A percentile compares a stretch with the other conserved stretches of the same genome.
phyloP scores from a whole-genome alignment of 305 asterid genomes.

The Andrographis paniculata region DNA sequence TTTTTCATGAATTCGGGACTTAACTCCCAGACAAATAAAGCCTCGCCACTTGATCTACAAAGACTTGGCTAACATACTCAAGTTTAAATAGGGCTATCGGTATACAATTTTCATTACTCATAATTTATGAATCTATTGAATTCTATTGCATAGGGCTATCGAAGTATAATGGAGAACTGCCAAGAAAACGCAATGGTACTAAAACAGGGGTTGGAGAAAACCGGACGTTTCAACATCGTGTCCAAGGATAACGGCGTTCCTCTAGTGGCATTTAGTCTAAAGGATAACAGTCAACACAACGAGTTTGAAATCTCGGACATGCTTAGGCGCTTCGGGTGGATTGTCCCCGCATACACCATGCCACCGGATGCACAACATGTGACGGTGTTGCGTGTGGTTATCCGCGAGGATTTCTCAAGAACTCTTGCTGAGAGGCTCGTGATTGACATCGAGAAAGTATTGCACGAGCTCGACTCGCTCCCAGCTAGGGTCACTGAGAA shows the following conservation, averaged over 20 bases:
- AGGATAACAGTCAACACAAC: not conserved
- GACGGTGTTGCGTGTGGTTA: not conserved
- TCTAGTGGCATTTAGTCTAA: not conserved
- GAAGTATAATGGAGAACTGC: not conserved
- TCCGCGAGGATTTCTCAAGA: not conserved
- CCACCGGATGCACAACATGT: not conserved
- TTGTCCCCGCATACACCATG: not conserved
- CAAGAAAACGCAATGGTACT: not conserved
- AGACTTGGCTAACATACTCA: too few relatives aligned
- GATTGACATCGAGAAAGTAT: not conserved
- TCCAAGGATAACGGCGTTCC: not conserved
- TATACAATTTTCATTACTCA: too few relatives aligned
- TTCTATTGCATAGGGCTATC: too few relatives aligned
- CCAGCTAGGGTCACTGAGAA: not conserved
- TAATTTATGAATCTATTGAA: too few relatives aligned
- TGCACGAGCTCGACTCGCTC: not conserved
- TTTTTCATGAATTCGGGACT: too few relatives aligned
- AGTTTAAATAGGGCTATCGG: too few relatives aligned
- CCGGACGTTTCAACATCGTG: not conserved
- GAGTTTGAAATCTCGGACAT: constrained; percentile 1
- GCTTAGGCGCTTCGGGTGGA: not conserved
- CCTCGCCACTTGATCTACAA: too few relatives aligned
- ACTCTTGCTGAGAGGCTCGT: not conserved
- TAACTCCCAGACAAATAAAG: too few relatives aligned
- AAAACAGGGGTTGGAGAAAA: not conserved